Conservation (phyloP, 202 grass and related monocot genomes). For the Cymbopogon flexuosus region DNA sequence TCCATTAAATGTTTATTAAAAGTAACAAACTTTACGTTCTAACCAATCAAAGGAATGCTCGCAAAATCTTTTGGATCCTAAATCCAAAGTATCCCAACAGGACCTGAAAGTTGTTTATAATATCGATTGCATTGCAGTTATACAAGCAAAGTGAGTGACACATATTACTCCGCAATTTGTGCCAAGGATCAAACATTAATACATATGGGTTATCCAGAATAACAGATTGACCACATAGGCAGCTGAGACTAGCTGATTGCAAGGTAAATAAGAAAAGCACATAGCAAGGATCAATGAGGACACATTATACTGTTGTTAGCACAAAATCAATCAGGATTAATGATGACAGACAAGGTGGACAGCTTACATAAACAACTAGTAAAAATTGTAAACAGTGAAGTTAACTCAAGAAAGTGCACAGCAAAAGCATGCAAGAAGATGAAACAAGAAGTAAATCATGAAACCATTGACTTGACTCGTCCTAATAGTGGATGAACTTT, state of each 20-base stretch:
- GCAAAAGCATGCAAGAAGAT: constrained; percentile 3
- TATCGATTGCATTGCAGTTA: background rate
- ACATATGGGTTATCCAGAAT: background rate
- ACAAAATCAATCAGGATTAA: background rate
- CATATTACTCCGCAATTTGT: background rate
- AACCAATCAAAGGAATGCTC: background rate
- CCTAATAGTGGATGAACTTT: background rate
- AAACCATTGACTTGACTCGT: background rate
- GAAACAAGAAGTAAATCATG: background rate
- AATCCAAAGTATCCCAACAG: background rate
- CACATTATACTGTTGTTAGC: background rate
- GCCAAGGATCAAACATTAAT: background rate
- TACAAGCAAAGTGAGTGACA: background rate
- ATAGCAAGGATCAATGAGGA: background rate
- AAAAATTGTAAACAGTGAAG: constrained; percentile 3
- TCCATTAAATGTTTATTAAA: background rate
- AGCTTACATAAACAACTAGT: background rate
- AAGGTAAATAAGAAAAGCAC: constrained; percentile 23
- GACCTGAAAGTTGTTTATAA: background rate
- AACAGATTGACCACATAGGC: background rate
- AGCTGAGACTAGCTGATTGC: background rate
- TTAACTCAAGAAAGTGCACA: background rate
- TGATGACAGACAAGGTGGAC: background rate
- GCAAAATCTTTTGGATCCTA: background rate
- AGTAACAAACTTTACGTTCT: background rate